Evolutionary conservation across 208 protist genomes (phyloP), one percentile per base, ranked within the genome.

Genomic region (Herpetomonas tarakana): DNA sequence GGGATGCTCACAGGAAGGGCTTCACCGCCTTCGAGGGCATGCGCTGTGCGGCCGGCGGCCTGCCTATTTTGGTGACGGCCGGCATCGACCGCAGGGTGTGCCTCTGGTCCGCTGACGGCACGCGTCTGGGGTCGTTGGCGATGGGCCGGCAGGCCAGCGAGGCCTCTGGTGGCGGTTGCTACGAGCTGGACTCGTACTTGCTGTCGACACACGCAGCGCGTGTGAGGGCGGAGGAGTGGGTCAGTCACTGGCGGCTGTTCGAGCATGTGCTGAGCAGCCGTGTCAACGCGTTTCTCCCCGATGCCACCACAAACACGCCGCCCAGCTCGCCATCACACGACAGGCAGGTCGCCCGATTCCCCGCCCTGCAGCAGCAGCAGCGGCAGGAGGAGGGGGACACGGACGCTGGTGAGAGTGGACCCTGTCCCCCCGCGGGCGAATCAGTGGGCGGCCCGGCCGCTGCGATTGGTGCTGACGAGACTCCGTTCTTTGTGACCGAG

Each of bases 31-130:
- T 81, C 28, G 2, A n/a, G n/a, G 64, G 67, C 22, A 54, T 64
- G 3, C 54, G 63, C 19, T 70, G 78, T 41, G 65, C 73, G 16
- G 30, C 24, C 27, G 27, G 25, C 14, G 46, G 52, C 0, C 67
- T 81, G 1, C 76, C 76, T 18, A 27, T 83, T 0, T n/a, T 88
- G 0, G 21, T 84, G 26, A 72, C 65, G 14, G 67, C 55, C 16
- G 76, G 66, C 28, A n/a, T 31, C 2, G 71, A 81, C 27, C 38
- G 46, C 7, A 39, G 19, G 46, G 69, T 78, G 21, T 53, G 31
- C 3, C 3, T 88, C 56, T 88, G 81, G 77, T 76, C 74, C 0
- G 25, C 56, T 1, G 76, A 88, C 52, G 81, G 81, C 3, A 51
- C 62, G 21, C 11, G 41, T n/a, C 61, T 88, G 3, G 81, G 81